These are phyloP conservation scores for Babesia bovis DNA, from an alignment of 169 alveolate species.

Conservation along the genomic window DNA sequence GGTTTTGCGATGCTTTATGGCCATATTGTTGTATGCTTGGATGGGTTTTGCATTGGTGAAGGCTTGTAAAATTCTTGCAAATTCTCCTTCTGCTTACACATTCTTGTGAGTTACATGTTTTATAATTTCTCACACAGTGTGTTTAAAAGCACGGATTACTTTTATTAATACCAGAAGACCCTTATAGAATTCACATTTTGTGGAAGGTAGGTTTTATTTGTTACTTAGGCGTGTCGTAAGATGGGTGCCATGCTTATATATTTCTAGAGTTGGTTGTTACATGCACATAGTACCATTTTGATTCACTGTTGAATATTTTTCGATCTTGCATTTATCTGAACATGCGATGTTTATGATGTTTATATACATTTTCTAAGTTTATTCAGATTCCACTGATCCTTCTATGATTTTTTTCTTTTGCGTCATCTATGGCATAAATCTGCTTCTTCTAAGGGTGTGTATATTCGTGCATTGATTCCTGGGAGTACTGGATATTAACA, in stretches of 20 bases:
- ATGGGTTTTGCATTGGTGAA: background rate
- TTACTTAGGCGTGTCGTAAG: background rate
- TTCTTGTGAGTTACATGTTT: no score
- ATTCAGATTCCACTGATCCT: background rate
- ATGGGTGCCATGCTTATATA: background rate
- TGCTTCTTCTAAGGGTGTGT: conserved; percentile 6
- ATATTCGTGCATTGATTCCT: no score
- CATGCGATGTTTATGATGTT: background rate
- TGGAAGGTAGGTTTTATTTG: background rate
- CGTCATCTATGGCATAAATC: background rate
- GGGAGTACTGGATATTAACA: no score
- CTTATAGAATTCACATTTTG: no score
- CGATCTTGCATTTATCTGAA: background rate
- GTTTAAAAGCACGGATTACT: no score
- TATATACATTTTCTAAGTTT: background rate
- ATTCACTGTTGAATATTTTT: background rate
- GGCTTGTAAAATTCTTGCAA: background rate
- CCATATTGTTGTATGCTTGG: background rate
- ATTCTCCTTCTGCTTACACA: background rate
- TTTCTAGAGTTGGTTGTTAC: background rate
- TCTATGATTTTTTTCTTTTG: conserved; percentile 9
- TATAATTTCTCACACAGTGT: no score
- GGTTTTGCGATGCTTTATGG: background rate
- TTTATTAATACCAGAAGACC: no score
- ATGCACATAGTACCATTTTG: conserved; percentile 3